Evolutionary conservation across 768 basidiomycete genomes (phyloP), one percentile per base, ranked within the genome.

Genomic region (Strobilomyces dryophilus): DNA sequence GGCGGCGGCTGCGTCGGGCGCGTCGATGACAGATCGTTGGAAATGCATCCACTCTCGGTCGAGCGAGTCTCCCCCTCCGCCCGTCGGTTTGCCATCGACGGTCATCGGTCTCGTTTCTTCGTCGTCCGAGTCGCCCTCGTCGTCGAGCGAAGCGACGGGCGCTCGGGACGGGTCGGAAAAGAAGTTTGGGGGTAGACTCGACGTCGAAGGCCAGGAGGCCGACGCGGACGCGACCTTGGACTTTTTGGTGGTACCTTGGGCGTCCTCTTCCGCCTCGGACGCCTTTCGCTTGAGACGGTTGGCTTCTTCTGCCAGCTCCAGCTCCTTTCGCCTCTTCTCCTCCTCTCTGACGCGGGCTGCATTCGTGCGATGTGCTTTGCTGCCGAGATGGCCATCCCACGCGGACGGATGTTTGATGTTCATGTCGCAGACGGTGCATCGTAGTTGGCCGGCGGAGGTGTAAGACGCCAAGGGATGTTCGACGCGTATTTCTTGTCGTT

Each of bases 321-420:
- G 53, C 52, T 72, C 74, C 61, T 73, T 75, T 49, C 66, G 71
- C 34, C 59, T 59, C 49, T 66, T 71, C 53, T 84, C 81, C 58
- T 83, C 78, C 62, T 83, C 82, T 55, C 76, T 80, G 41, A 83
- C 62, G 17, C 79, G 79, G 11, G 76, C 75, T 17, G 84, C 82
- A 61, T 81, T 84, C 37, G 76, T 83, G 32, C 90, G 82, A 65
- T 93, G 90, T 2, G 70, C 70, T 71, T 92, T 92, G 71, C 86
- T 89, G 12, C 85, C 89, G 18, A 93, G 66, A 69, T 93, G 90
- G 20, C 90, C 89, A 54, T 90, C 83, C 90, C 90, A 93, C n/a
- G 87, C 86, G 24, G 86, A 81, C 4, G 87, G 79, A 61, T 90
- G 82, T 61, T 91, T 92, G 52, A 93, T 76, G 18, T 70, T 52